Evolutionary conservation across 805 yeast species (phyloP).

Genomic region (Yamadazyma insecticola): DNA sequence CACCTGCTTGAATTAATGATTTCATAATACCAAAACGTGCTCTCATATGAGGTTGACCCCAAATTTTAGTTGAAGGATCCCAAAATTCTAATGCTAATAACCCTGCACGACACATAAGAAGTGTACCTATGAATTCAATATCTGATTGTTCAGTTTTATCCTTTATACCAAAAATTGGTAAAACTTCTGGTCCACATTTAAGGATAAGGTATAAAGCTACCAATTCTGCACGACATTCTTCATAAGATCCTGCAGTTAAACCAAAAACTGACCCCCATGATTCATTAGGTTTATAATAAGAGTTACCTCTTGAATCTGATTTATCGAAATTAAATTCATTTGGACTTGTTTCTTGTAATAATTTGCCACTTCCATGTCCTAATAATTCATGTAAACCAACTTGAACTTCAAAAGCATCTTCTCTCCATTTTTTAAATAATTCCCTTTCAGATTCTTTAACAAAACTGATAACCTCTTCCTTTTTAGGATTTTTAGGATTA

Average conservation of each 20-base stretch:
- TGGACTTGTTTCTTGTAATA: slow-evolving; percentile 51
- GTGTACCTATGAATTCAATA: slow-evolving; percentile 61
- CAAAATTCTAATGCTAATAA: slow-evolving; percentile 76
- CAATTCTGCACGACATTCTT: slow-evolving; percentile 90
- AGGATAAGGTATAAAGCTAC: slow-evolving; percentile 81
- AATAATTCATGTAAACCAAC: slow-evolving; percentile 89
- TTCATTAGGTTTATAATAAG: slow-evolving; percentile 73
- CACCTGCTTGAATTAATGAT: slow-evolving; percentile 64
- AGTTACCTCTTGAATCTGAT: slow-evolving; percentile 56
- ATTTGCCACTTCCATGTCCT: slow-evolving; percentile 90
- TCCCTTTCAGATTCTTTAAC: slow-evolving; percentile 49
- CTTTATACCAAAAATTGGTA: slow-evolving; percentile 68
- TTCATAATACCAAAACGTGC: slow-evolving; percentile 85
- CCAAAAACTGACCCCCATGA: slow-evolving; percentile 92
- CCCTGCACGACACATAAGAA: slow-evolving; percentile 88
- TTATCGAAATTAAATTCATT: slow-evolving; percentile 71
- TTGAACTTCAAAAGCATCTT: slow-evolving; percentile 85
- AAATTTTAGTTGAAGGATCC: slow-evolving; percentile 75
- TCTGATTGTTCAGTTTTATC: slow-evolving; percentile 56
- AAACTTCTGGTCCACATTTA: slow-evolving; percentile 51
- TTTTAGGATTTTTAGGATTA: slow-evolving; percentile 54
- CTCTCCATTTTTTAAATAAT: slow-evolving; percentile 64
- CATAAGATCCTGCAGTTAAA: slow-evolving; percentile 77
- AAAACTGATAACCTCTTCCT: slow-evolving; percentile 67
- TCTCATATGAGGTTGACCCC: slow-evolving; percentile 97